phyloP scores from a whole-genome alignment of 805 yeast species.

The Yamadazyma olivae region DNA sequence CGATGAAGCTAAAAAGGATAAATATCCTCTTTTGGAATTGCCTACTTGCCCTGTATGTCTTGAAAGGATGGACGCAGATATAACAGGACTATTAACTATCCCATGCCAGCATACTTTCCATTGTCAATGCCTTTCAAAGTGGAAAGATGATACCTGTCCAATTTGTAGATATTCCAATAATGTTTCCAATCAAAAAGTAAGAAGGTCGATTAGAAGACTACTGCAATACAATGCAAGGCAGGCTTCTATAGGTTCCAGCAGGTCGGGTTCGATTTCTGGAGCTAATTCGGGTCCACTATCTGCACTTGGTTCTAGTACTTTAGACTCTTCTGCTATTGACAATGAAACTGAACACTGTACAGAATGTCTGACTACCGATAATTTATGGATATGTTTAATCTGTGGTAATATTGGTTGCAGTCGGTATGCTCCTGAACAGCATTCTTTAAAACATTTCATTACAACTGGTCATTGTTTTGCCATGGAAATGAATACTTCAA shows the following conservation, averaged over 20 bases:
- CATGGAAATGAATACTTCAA: slow-evolving; percentile 78
- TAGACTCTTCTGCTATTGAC: slow-evolving; percentile 6
- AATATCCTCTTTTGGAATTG: slow-evolving; percentile 45
- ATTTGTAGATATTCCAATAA: slow-evolving; percentile 77
- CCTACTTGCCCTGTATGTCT: slow-evolving; percentile 94
- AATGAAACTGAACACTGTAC: slow-evolving; percentile 38
- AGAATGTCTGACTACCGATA: slow-evolving; percentile 55
- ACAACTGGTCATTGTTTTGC: slow-evolving; percentile 83
- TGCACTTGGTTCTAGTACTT: neutral
- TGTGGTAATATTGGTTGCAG: slow-evolving; percentile 96
- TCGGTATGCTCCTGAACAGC: slow-evolving; percentile 73
- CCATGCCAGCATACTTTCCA: slow-evolving; percentile 94
- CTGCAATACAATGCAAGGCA: slow-evolving; percentile 17
- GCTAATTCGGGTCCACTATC: neutral
- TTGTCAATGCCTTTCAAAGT: slow-evolving; percentile 80
- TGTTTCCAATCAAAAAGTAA: slow-evolving; percentile 30
- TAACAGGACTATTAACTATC: slow-evolving; percentile 80
- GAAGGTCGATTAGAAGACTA: slow-evolving; percentile 30
- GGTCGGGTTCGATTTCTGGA: neutral
- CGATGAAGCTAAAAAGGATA: slow-evolving; percentile 4
- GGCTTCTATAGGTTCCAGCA: neutral
- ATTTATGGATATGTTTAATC: slow-evolving; percentile 84
- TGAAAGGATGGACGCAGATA: slow-evolving; percentile 78
- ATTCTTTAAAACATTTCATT: slow-evolving; percentile 79
- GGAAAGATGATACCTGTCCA: slow-evolving; percentile 91